Evolutionary conservation across 805 yeast species (phyloP).

Genomic region (Metschnikowia anglica): DNA sequence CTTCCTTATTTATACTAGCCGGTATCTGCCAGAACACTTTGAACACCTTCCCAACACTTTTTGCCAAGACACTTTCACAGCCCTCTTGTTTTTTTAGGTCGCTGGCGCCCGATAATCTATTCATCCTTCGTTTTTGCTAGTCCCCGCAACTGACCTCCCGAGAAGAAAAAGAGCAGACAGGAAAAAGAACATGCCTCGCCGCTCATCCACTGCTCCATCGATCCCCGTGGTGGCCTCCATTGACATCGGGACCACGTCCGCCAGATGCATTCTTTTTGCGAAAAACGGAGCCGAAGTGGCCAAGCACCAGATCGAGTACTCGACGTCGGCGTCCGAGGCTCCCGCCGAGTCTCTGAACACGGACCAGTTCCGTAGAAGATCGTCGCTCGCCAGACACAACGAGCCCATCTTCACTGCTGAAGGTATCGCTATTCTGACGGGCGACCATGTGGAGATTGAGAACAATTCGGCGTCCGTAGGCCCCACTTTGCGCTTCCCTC

Average conservation of each 20-base stretch:
- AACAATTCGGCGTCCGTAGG: conserved; percentile 50
- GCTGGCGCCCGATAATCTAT: too few species aligned
- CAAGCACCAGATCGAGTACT: conserved; percentile 86
- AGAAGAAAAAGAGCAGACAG: too few species aligned
- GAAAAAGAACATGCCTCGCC: conserved; percentile 51
- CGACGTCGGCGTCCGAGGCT: conserved; percentile 64
- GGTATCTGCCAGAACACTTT: too few species aligned
- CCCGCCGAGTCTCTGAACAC: conserved; percentile 43
- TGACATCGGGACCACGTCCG: conserved; percentile 90
- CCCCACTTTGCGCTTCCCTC: conserved; percentile 74
- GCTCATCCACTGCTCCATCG: conserved; percentile 41
- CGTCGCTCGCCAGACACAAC: conserved; percentile 44
- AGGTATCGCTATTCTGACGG: conserved; percentile 66
- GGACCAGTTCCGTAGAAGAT: conserved; percentile 47
- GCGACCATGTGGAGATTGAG: conserved; percentile 62
- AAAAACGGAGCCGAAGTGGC: conserved; percentile 75
- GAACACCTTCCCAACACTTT: too few species aligned
- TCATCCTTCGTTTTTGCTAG: too few species aligned
- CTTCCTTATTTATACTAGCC: too few species aligned
- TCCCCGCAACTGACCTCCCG: too few species aligned
- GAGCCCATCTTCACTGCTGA: conserved; percentile 69
- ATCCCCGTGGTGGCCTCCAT: conserved; percentile 61
- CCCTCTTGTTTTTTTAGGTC: too few species aligned
- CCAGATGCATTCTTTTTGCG: conserved; percentile 80
- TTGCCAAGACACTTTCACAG: too few species aligned